Base-by-base conservation (phyloP, 768 basidiomycete species). In the Leucocoprinus leucothites region DNA sequence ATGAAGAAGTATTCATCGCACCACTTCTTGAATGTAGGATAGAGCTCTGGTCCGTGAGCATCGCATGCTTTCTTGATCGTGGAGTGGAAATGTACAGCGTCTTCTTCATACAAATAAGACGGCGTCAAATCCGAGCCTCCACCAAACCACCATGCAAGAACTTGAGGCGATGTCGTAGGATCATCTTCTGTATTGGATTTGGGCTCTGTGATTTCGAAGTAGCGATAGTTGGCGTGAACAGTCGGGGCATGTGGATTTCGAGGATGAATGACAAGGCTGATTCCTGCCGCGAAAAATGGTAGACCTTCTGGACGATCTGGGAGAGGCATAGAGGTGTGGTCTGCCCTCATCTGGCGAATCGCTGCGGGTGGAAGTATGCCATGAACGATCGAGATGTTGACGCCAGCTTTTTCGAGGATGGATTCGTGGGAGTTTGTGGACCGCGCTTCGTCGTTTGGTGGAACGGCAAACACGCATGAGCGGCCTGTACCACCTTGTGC, bases 1-100 rank as follows among this genome's bases (percentile, higher is more conserved):
- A 98, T 89, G 69, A 79, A 87, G 70, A 99, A 99, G 74, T 99
- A 99, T 67, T 95, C 87, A 71, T 98, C 97, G 73, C 96, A 98
- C 93, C 94, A 98, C 60, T 82, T 81, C 68, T 98, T 98, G 81
- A 94, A 93, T 1, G 77, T 73, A 2, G 82, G 78, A 74, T 92
- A 91, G 50, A 96, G 75, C 24, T 74, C 72, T 2, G 74, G 59
- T 36, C 89, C 85, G 65, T 94, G 86, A 22, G 74, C 68, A 61
- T 89, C 87, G 68, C 92, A 95, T 1, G 89, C 90, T 7, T 65
- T 67, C 66, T 91, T 87, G 60, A 95, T 69, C 1, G 86, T 86
- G 16, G 65, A 58, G 74, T 99, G 97, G 74, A 98, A 99, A 67
- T 94, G 92, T 19, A 69, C 65, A 9, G 84, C 92, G 67, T 98